Evolutionary conservation across 108 stramenopile species (phyloP).

Genomic region (Nitzschia inconspicua): DNA sequence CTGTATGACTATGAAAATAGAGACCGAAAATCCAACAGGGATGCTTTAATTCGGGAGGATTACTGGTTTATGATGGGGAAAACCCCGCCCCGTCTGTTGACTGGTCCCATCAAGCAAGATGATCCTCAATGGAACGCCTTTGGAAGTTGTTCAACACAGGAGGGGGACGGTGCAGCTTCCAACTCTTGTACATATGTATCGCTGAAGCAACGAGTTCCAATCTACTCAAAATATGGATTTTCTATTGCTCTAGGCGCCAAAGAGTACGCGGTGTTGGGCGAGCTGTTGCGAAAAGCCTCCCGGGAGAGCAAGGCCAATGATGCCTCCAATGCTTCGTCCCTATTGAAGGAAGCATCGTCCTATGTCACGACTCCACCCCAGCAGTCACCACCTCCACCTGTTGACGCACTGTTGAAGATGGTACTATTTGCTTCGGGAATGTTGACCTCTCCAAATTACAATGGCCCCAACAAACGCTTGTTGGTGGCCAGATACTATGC

Average conservation of each 20-base stretch:
- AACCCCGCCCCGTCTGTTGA: constrained; percentile 52
- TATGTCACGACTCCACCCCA: constrained; percentile 29
- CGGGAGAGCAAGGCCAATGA: no score
- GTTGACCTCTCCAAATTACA: constrained; percentile 58
- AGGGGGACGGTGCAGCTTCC: constrained; percentile 23
- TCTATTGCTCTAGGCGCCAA: constrained; percentile 43
- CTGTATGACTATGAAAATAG: constrained; percentile 42
- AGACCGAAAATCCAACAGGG: constrained; percentile 62
- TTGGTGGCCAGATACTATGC: constrained; percentile 67
- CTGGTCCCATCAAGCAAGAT: constrained; percentile 40
- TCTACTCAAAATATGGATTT: constrained; percentile 70
- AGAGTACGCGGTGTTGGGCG: constrained; percentile 44
- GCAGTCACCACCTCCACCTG: constrained; percentile 41
- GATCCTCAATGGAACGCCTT: constrained; percentile 73
- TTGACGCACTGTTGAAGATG: constrained; percentile 66
- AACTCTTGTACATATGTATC: constrained; percentile 73
- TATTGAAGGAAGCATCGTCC: constrained; percentile 34
- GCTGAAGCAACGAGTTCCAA: constrained; percentile 62
- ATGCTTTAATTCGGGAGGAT: constrained; percentile 71
- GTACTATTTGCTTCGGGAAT: constrained; percentile 59
- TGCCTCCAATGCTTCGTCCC: constrained; percentile 7
- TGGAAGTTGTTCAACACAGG: constrained; percentile 51
- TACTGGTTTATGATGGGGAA: constrained; percentile 69
- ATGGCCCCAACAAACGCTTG: constrained; percentile 47
- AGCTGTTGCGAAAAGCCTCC: constrained; percentile 21